Evolutionary conservation across 1,284 basidiomycete genomes (phyloP).

Genomic region (Ustilago curta): DNA sequence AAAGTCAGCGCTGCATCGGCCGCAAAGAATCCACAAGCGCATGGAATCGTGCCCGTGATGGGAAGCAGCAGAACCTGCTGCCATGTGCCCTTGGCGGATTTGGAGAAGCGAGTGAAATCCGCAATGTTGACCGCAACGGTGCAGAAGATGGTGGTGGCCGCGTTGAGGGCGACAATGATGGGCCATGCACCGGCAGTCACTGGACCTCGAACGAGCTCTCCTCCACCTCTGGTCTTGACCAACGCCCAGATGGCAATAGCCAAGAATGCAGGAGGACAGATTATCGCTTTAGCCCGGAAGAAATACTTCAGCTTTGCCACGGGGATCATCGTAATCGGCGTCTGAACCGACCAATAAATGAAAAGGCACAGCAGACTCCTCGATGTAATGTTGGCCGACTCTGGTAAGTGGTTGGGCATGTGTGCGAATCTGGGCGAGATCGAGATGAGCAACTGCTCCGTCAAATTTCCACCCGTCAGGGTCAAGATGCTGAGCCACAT

Average conservation of each 20-base stretch:
- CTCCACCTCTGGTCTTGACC: conserved; percentile 13
- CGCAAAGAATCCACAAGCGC: conserved; percentile 32
- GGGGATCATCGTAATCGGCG: conserved; percentile 32
- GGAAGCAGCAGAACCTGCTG: conserved; percentile 31
- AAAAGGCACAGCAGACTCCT: conserved; percentile 31
- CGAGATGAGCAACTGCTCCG: conserved; percentile 23
- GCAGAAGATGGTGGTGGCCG: conserved; percentile 29
- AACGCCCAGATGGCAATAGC: conserved; percentile 37
- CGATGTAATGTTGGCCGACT: conserved; percentile 28
- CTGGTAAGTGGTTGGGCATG: conserved; percentile 29
- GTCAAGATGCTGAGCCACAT: conserved; percentile 42
- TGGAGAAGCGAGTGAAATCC: conserved; percentile 31
- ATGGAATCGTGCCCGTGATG: conserved; percentile 30
- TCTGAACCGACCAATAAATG: conserved; percentile 29
- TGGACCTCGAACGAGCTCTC: conserved; percentile 20
- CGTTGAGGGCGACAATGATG: conserved; percentile 26
- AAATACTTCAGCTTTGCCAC: conserved; percentile 29
- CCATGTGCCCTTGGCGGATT: conserved; percentile 26
- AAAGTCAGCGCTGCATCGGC: conserved; percentile 23
- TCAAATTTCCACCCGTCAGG: conserved; percentile 22
- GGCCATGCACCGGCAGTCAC: conserved; percentile 34
- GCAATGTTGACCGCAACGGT: conserved; percentile 35
- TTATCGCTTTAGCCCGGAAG: conserved; percentile 26
- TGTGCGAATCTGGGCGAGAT: conserved; percentile 25
- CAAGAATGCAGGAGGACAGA: conserved; percentile 31